Conservation (phyloP, 2,329 filamentous ascomycete genomes). For the Teratosphaeria nubilosa region DNA sequence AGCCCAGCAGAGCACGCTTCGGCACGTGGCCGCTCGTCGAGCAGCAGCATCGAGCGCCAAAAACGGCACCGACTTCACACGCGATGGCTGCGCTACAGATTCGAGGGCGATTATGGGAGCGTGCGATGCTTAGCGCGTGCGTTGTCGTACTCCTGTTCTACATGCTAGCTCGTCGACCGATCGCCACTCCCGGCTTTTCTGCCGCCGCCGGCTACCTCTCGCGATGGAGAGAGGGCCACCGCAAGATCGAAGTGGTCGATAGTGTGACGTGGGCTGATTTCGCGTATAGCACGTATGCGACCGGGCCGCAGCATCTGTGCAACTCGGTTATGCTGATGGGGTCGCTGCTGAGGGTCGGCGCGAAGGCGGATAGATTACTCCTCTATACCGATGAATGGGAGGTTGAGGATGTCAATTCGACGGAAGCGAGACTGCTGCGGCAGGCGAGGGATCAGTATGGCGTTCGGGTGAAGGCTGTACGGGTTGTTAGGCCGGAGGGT, state of each 20-base stretch:
- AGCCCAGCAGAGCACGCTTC: background rate
- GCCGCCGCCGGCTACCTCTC: background rate
- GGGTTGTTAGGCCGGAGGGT: constrained; percentile 17
- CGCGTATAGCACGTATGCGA: constrained; percentile 37
- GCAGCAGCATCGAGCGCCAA: background rate
- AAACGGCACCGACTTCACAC: background rate
- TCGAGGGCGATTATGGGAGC: constrained; percentile 2
- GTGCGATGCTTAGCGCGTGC: background rate
- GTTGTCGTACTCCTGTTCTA: background rate
- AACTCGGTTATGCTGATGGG: constrained; percentile 38
- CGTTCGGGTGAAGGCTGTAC: constrained; percentile 40
- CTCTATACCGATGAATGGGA: constrained; percentile 35
- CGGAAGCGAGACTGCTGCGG: constrained; percentile 14
- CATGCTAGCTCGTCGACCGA: background rate
- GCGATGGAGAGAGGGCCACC: background rate
- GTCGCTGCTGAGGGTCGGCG: constrained; percentile 31
- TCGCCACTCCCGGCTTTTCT: background rate
- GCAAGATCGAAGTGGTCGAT: background rate
- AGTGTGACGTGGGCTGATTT: constrained; percentile 25
- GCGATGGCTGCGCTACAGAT: background rate
- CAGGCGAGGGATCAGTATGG: constrained; percentile 39
- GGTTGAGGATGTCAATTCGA: constrained; percentile 27
- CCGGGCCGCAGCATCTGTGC: constrained; percentile 32
- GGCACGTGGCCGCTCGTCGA: background rate
- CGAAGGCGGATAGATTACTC: constrained; percentile 36